These are phyloP conservation scores for Penicillium sp. DNA, from an alignment of 2,329 filamentous ascomycete species.

Conservation along the genomic window DNA sequence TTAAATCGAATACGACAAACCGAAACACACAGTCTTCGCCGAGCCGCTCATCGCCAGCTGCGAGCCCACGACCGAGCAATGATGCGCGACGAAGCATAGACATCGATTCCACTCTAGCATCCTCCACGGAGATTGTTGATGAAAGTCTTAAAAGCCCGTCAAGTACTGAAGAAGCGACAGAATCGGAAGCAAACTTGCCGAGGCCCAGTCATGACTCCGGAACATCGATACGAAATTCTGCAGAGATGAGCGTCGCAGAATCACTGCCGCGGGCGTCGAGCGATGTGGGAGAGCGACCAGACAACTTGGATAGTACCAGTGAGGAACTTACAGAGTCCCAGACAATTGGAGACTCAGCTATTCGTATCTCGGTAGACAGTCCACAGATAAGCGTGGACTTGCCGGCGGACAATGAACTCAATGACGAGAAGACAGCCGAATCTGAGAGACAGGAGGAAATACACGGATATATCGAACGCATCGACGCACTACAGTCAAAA, in stretches of 20 bases:
- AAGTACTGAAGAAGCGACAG: conserved; percentile 8
- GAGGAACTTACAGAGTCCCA: conserved; percentile 9
- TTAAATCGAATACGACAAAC: conserved; percentile 63
- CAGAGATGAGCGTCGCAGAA: conserved; percentile 23
- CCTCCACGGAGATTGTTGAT: conserved; percentile 21
- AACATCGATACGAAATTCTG: conserved; percentile 23
- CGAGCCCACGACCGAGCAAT: conserved; percentile 51
- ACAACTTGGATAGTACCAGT: conserved; percentile 4
- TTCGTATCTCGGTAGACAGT: conserved; percentile 16
- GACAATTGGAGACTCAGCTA: background rate
- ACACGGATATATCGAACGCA: conserved; percentile 79
- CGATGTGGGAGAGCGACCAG: conserved; percentile 5
- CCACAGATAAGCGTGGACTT: conserved; percentile 16
- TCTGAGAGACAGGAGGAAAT: conserved; percentile 76
- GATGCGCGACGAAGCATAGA: conserved; percentile 42
- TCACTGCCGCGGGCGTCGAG: conserved; percentile 11
- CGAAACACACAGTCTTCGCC: conserved; percentile 49
- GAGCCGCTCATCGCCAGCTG: conserved; percentile 54
- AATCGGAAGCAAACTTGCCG: conserved; percentile 12
- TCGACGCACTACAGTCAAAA: conserved; percentile 89
- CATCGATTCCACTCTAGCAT: conserved; percentile 27
- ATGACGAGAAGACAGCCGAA: conserved; percentile 53
- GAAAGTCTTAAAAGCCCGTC: conserved; percentile 15
- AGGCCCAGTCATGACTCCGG: conserved; percentile 33
- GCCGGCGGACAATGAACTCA: conserved; percentile 14